These are phyloP conservation scores for Thelonectria discophora DNA, from an alignment of 2,329 filamentous ascomycete species.

Conservation along the genomic window DNA sequence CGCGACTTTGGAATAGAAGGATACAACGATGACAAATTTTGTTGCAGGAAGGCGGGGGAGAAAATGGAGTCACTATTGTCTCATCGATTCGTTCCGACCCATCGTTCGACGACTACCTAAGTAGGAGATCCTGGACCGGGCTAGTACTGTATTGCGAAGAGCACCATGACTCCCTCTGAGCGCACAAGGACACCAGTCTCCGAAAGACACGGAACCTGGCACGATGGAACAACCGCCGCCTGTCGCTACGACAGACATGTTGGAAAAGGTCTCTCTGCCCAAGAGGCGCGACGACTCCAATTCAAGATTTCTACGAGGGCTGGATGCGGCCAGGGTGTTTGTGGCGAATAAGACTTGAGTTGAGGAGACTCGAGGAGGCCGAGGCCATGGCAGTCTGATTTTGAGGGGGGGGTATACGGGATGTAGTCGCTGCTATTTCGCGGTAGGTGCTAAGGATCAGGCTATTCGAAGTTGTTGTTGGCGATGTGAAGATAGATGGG, in stretches of 20 bases:
- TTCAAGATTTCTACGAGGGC: slow-evolving; percentile 53
- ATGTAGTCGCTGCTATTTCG: too few species aligned
- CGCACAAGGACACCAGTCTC: too few species aligned
- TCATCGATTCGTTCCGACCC: slow-evolving; percentile 71
- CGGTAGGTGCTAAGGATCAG: too few species aligned
- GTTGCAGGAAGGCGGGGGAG: slow-evolving; percentile 73
- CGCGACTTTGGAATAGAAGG: slow-evolving; percentile 72
- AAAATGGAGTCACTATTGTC: slow-evolving; percentile 68
- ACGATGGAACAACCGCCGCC: too few species aligned
- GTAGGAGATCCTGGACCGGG: too few species aligned
- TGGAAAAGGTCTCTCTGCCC: slow-evolving; percentile 30
- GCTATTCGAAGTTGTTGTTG: too few species aligned
- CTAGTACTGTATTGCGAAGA: too few species aligned
- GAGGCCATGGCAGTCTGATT: background rate
- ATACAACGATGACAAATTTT: slow-evolving; percentile 71
- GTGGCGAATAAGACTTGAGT: slow-evolving; percentile 57
- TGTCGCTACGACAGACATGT: slow-evolving; percentile 47
- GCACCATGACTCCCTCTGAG: too few species aligned
- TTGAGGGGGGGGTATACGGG: slow-evolving; percentile 4
- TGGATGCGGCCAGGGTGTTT: slow-evolving; percentile 57
- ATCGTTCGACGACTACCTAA: slow-evolving; percentile 50
- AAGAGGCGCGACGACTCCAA: slow-evolving; percentile 40
- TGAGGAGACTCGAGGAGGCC: slow-evolving; percentile 28
- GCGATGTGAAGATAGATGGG: too few species aligned
- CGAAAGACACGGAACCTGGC: too few species aligned